These are phyloP conservation scores for Ceratocystis cacaofunesta DNA, from an alignment of 2,329 filamentous ascomycete genomes.

Conservation along the genomic window DNA sequence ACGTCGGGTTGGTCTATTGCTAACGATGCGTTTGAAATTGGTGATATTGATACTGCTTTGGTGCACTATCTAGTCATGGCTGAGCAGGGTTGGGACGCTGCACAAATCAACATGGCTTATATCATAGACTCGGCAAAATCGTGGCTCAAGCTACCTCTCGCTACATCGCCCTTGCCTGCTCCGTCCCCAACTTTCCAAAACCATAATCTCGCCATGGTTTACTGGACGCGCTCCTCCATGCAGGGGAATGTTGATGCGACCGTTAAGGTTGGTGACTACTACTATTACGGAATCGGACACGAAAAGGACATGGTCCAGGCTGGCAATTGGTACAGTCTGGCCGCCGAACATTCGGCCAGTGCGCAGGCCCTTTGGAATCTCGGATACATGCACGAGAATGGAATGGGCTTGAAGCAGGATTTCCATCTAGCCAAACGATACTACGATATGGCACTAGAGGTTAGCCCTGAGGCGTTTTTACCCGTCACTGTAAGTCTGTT, in stretches of 20 bases:
- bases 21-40: slow-evolving; percentile 64
- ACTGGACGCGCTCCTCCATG: slow-evolving; percentile 88
- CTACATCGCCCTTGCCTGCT: slow-evolving; percentile 10
- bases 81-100: slow-evolving; percentile 80
- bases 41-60: slow-evolving; percentile 66
- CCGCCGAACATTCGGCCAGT: slow-evolving; percentile 79
- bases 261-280: slow-evolving; percentile 98
- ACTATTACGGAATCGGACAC: slow-evolving; percentile 67
- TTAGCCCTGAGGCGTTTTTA: slow-evolving; percentile 84
- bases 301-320: slow-evolving; percentile 65
- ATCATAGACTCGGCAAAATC: slow-evolving; percentile 63
- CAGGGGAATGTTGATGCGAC: slow-evolving; percentile 87
- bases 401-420: slow-evolving; percentile 80
- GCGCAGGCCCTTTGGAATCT: slow-evolving; percentile 95
- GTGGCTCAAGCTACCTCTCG: slow-evolving; percentile 38
- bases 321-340: slow-evolving; percentile 80
- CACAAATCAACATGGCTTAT: slow-evolving; percentile 80
- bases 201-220: slow-evolving; percentile 58
- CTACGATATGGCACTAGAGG: slow-evolving; percentile 83
- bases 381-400: slow-evolving; percentile 99
- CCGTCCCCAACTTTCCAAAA: slow-evolving; percentile 31
- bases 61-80: slow-evolving; percentile 75
- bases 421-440: slow-evolving; percentile 94
- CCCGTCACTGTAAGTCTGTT: slow-evolving; percentile 79
- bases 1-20: slow-evolving; percentile 71